Base-by-base conservation (phyloP, 2,329 filamentous ascomycete species). In the Colletotrichum sp. region DNA sequence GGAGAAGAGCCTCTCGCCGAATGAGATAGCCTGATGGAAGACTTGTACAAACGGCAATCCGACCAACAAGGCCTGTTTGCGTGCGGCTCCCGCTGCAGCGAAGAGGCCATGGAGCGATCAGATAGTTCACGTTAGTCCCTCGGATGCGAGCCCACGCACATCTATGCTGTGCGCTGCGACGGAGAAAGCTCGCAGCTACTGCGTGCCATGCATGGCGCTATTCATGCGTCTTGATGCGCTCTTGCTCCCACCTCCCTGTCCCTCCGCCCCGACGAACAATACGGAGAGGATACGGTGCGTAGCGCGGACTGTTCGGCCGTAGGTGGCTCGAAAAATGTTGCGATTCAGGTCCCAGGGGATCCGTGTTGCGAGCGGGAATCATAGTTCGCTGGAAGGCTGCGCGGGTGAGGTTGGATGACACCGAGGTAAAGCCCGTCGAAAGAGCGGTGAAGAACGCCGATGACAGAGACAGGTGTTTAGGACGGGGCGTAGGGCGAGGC, bases 181-280 rank as follows among this genome's bases (percentile, higher is more conserved):
- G 64, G 64, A 39, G 57, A 64, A 64, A 59, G 73, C 73, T 73
- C 70, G 73, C 70, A 69, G 64, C 64, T 73, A 64, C 64, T 69
- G 70, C 24, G 44, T 36, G 69, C 64, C 73, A 64, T 76, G 73
- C 73, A 76, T 76, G 57, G 70, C 73, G 73, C 73, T 64, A 72
- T 76, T 73, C 64, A 76, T 76, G 73, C 73, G 57, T 59, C 57
- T 65, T 59, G 69, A 44, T 55, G 39, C 32, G 32, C 52, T 36
- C 60, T 24, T 55, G 6, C 36, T 71, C 36, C 16, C 59, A 30
- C 55, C 13, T 71, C 24, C 59, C 28, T 26, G 49, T 34, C 60
- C 21, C 21, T 32, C 60, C 28, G 36, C 36, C 59, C 21, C n/a
- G 26, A 39, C 9, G 28, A 36, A 21, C 18, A 8, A 75, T 52